A percentile compares a stretch with the other conserved stretches of the same genome.
Evolutionary conservation across 441 rosid genomes (phyloP).

Genomic region (Gossypium davidsonii): DNA sequence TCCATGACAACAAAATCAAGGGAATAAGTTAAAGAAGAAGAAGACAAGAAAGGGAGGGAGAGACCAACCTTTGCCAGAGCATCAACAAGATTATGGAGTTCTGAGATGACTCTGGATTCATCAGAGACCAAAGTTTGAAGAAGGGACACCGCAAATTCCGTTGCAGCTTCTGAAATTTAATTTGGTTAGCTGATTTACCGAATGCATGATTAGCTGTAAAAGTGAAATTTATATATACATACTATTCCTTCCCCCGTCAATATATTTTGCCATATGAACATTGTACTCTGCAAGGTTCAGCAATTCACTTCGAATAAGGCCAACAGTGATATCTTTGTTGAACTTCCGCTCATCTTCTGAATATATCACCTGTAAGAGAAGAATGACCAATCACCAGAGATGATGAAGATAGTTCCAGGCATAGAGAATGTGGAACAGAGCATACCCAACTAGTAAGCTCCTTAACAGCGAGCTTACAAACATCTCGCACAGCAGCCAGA

Average conservation of each 20-base stretch:
- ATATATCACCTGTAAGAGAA: conserved; percentile 64
- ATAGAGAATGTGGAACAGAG: conserved; percentile 2
- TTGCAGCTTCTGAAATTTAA: conserved; percentile 72
- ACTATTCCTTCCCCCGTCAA: conserved; percentile 97
- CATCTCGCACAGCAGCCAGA: conserved; percentile 90
- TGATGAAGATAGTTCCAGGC: not conserved
- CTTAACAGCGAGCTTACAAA: conserved; percentile 87
- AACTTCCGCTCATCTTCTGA: conserved; percentile 92
- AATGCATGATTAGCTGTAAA: conserved; percentile 1
- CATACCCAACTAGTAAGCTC: conserved; percentile 99
- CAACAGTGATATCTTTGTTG: conserved; percentile 82
- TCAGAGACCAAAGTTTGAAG: conserved; percentile 73
- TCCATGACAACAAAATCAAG: not conserved
- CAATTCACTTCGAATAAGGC: conserved; percentile 78
- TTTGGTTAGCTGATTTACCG: conserved; percentile 21
- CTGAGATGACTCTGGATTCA: conserved; percentile 83
- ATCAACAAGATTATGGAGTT: conserved; percentile 92
- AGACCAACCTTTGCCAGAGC: conserved; percentile 71
- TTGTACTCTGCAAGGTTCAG: conserved; percentile 95
- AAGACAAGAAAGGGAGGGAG: not conserved
- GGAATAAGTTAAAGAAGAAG: not conserved
- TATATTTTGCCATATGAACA: conserved; percentile 87
- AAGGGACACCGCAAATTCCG: conserved; percentile 77
- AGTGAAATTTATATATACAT: conserved; percentile 24
- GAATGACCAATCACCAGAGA: conserved; percentile 1